Evolutionary conservation across 106 monocot species (phyloP).

Genomic region (Platanthera guangdongensis): DNA sequence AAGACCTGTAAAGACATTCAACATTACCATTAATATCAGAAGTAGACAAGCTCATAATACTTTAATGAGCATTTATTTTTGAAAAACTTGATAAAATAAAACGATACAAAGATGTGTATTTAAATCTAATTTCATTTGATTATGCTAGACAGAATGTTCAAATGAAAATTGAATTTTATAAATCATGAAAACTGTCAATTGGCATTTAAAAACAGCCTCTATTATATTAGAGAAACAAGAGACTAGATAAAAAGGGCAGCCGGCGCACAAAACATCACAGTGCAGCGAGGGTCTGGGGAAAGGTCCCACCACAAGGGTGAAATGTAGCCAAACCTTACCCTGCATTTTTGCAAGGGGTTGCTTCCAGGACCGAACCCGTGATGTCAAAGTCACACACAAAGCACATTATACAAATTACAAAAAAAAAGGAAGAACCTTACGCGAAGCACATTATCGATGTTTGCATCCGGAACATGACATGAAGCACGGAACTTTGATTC

Average conservation of each 20-base stretch:
- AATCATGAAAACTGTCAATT: not conserved
- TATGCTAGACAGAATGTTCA: not conserved
- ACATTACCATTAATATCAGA: not conserved
- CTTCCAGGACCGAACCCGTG: no score
- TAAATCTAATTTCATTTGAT: not conserved
- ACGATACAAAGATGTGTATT: not conserved
- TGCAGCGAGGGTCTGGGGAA: no score
- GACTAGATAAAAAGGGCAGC: not conserved
- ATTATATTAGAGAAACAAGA: not conserved
- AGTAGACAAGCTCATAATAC: not conserved
- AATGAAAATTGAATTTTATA: not conserved
- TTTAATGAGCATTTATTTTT: not conserved
- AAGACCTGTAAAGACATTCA: slow-evolving; percentile 42
- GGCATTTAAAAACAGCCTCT: not conserved
- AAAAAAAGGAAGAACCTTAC: slow-evolving; percentile 16
- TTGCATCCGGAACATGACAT: slow-evolving; percentile 64
- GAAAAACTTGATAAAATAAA: not conserved
- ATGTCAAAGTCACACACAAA: no score
- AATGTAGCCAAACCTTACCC: no score
- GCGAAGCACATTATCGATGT: slow-evolving; percentile 51
- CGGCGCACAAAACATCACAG: no score
- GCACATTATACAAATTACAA: not conserved
- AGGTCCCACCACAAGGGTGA: no score
- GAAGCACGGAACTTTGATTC: slow-evolving; percentile 70
- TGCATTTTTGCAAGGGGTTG: no score